Evolutionary conservation across 2,329 filamentous ascomycete species (phyloP).

Genomic region (Diaporthe batatas): DNA sequence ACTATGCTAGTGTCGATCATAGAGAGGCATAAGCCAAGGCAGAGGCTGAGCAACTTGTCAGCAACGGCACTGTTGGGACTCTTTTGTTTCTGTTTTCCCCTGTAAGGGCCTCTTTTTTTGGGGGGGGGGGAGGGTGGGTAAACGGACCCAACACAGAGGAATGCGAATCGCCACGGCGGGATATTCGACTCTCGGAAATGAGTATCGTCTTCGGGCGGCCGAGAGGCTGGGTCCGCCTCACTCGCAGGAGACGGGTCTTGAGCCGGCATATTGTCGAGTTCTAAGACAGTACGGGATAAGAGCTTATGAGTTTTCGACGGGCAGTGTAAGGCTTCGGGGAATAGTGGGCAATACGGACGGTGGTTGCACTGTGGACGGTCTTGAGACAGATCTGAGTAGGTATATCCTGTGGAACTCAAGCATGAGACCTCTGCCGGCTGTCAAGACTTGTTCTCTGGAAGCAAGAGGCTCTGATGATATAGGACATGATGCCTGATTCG

Average conservation of each 20-base stretch:
- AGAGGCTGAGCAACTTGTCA: slow-evolving; percentile 54
- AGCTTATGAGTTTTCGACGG: neutral
- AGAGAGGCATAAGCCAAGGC: slow-evolving; percentile 68
- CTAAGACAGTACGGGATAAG: neutral
- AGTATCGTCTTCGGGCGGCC: slow-evolving; percentile 7
- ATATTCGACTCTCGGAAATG: slow-evolving; percentile 43
- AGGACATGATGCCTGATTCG: slow-evolving; percentile 22
- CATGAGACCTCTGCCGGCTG: slow-evolving; percentile 36
- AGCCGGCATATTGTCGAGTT: slow-evolving; percentile 19
- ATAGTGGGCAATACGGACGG: slow-evolving; percentile 36
- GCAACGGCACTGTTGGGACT: neutral
- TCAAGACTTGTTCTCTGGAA: slow-evolving; percentile 3
- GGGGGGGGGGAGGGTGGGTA: neutral
- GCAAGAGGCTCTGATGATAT: slow-evolving; percentile 2
- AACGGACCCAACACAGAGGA: slow-evolving; percentile 52
- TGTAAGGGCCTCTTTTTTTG: too few relatives aligned
- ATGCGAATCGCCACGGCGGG: slow-evolving; percentile 51
- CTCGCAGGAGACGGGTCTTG: slow-evolving; percentile 9
- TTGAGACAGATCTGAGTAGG: slow-evolving; percentile 12
- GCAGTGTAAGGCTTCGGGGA: slow-evolving; percentile 14
- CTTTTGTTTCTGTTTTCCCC: neutral
- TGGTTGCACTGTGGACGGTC: slow-evolving; percentile 35
- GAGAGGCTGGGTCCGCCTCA: neutral
- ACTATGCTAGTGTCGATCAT: slow-evolving; percentile 73
- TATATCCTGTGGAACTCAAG: slow-evolving; percentile 28